Base-by-base conservation (phyloP, 1,284 basidiomycete genomes). In the Puccinia polysora region DNA sequence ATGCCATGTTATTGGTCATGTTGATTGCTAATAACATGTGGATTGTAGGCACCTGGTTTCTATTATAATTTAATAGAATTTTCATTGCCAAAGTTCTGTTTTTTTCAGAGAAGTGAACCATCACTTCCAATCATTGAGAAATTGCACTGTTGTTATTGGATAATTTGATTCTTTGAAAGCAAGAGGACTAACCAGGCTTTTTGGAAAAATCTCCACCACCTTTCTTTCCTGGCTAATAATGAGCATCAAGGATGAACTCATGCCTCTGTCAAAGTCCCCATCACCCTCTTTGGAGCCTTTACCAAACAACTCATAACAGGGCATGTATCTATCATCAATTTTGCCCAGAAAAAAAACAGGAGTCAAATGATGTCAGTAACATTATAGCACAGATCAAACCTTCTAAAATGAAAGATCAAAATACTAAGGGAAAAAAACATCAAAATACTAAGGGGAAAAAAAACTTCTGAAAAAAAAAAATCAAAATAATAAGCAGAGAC, bases 291-390 rank as follows among this genome's bases (percentile, higher is more conserved):
- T n/a, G 4, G 12, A 4, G 30, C 32, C 23, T 32, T 50, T 25
- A 32, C 62, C 43, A 50, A 53, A 65, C 2, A 65, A 20, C 50
- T 65, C 64, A 55, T 53, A 65, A n/a, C 64, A 65, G 7, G 64
- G 64, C 34, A 65, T 65, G n/a, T 65, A 65, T 32, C 64, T 65
- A 36, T 1, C 14, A 3, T 18, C 23, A 63, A 25, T 58, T 3
- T 4, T 25, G 53, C 15, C 30, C 28, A 6, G 20, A 32, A n/a
- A n/a, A 25, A 18, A 43, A 45, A n/a, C 15, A 45, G 20, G 28
- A 25, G 6, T 15, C 20, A 3, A 62, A 36, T 12, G 23, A 40
- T 38, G 18, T 6, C 14, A 2, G 36, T 30, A 14, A 10, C 3
- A 32, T 32, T 55, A 32, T 32, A 15, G 20, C 32, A 36, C 32